A percentile compares a stretch with the other conserved stretches of the same genome.
Evolutionary conservation across 1,139 yeast genomes (phyloP).

Genomic region (Geotrichum carabidarum): DNA sequence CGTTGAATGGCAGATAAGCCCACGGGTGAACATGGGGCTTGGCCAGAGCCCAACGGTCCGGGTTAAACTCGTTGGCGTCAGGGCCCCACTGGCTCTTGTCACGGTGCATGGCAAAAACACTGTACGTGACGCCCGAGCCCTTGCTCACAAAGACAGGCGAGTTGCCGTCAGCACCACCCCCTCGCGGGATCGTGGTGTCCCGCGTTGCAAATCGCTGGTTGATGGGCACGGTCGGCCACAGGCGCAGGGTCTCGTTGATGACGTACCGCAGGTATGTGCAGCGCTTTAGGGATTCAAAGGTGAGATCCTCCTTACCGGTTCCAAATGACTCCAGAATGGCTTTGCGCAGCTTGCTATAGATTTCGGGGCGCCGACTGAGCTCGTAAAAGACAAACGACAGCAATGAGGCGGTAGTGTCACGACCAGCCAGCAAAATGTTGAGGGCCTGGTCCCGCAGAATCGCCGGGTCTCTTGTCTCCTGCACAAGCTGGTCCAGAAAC

Average conservation of each 20-base stretch:
- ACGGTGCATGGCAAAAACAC: constrained; percentile 46
- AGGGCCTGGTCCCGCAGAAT: constrained; percentile 48
- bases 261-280: constrained; percentile 30
- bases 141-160: constrained; percentile 46
- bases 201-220: constrained; percentile 29
- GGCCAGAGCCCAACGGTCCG: constrained; percentile 47
- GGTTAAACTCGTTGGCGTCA: constrained; percentile 46
- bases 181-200: constrained; percentile 45
- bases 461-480: constrained; percentile 46
- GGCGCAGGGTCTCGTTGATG: constrained; percentile 30
- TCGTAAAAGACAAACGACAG: constrained; percentile 46
- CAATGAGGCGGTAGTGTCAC: constrained; percentile 52
- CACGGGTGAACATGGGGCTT: constrained; percentile 27
- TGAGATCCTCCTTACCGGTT: constrained; percentile 19
- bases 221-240: constrained; percentile 31
- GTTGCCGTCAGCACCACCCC: constrained; percentile 46
- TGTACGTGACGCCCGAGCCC: constrained; percentile 46
- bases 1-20: constrained; percentile 45
- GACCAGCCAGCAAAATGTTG: constrained; percentile 49
- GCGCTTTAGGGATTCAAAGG: constrained; percentile 47
- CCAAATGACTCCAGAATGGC: constrained; percentile 32
- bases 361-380: constrained; percentile 42
- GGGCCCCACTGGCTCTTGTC: constrained; percentile 44
- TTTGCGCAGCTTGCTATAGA: constrained; percentile 38
- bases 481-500: constrained; percentile 48